phyloP scores from a whole-genome alignment of 345 rosid genomes.

The Jatropha curcas region DNA sequence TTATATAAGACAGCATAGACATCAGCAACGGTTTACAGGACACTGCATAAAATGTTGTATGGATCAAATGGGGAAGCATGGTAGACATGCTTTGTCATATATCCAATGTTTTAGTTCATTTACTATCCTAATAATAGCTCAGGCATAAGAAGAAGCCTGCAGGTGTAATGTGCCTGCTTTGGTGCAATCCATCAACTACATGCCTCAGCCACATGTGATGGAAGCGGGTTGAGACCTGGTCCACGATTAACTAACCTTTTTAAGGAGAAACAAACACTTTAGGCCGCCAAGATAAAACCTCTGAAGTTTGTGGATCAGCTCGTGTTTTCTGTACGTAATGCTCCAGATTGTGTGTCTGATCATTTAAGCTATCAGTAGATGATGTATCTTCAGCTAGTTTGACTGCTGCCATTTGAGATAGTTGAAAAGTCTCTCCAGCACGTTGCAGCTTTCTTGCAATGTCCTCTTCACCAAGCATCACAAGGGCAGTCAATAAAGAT shows the following conservation, averaged over 20 bases:
- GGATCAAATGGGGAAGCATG: not conserved
- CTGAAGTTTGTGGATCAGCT: constrained; percentile 42
- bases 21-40: no score
- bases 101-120: not conserved
- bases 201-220: not conserved
- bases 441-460: constrained; percentile 70
- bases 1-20: not conserved
- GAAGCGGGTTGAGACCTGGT: no score
- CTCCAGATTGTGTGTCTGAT: constrained; percentile 57
- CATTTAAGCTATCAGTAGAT: constrained; percentile 54
- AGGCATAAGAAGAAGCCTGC: not conserved
- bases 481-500: constrained; percentile 69
- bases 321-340: constrained; percentile 44
- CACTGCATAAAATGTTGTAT: not conserved
- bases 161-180: not conserved
- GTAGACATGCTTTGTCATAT: not conserved
- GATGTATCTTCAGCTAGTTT: constrained; percentile 77
- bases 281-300: constrained; percentile 69
- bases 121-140: not conserved
- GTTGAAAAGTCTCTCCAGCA: constrained; percentile 68
- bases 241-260: constrained; percentile 23
- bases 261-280: constrained; percentile 63
- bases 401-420: constrained; percentile 74
- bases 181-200: not conserved
- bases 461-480: constrained; percentile 68